Base-by-base conservation (phyloP, 2,329 filamentous ascomycete genomes). In the Fusarium acutatum region DNA sequence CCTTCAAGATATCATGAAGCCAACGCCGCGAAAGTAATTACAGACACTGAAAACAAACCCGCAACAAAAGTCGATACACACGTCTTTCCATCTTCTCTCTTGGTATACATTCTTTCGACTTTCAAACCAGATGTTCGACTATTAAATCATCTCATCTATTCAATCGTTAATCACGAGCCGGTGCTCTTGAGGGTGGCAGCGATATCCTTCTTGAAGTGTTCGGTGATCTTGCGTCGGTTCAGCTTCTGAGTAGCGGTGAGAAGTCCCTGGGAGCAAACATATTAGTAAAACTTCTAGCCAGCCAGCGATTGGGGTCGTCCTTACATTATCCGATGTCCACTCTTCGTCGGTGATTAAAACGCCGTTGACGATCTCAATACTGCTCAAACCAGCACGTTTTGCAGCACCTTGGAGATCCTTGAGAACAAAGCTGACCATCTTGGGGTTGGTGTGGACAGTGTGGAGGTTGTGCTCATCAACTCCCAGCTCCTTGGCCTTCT, bases 311-410 rank as follows among this genome's bases (percentile, higher is more conserved):
- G 13, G 38, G 34, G 10, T 38, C 22, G n/a, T 65, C 88, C 93
- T 91, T 86, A 96, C 94, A 80, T 91, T 96, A 67, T 91, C 88
- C 60, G 94, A 93, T 62, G 92, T 96, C 94, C 94, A 97, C 82
- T 97, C 94, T 80, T 96, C 94, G 73, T 96, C 93, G 1, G 92
- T 90, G 64, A 97, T 82, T 32, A 96, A 93, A 26, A 96, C 91
- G 57, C 92, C 93, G 35, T 90, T 88, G 44, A 97, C 87, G 71
- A 92, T 90, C 85, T 97, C 94, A 67, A 96, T 91, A 15, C 89
- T 86, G 3, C 86, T 85, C 53, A 97, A 85, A 26, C 92, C 92
- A 35, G 89, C 91, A 76, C 88, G 89, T 83, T 88, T 90, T 24
- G 89, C 94, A 28, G 88, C 86, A 15, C 83, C 81, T 75, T 93